phyloP scores from a whole-genome alignment of 2,329 filamentous ascomycete genomes.

The Trichoderma sp. region DNA sequence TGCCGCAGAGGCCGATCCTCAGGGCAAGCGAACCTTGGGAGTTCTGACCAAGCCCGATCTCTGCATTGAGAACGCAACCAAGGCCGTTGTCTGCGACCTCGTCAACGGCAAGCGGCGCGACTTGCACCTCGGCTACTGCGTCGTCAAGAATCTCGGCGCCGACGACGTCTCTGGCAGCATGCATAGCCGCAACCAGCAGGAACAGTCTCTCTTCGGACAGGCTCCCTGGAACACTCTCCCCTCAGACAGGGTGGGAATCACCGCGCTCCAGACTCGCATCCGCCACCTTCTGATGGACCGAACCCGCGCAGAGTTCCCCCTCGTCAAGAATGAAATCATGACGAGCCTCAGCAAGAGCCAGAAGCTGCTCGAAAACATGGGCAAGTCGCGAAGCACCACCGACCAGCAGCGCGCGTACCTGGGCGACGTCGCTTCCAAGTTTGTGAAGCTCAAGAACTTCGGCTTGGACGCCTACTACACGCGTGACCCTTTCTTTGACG shows the following conservation, averaged over 20 bases:
- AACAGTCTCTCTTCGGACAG: conserved; percentile 44
- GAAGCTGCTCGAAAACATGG: conserved; percentile 37
- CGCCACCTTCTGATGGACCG: conserved; percentile 45
- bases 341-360: conserved; percentile 28
- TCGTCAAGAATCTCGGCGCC: conserved; percentile 52
- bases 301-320: conserved; percentile 44
- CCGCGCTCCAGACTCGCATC: conserved; percentile 42
- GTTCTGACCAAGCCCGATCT: conserved; percentile 65
- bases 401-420: conserved; percentile 43
- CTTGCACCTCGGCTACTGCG: conserved; percentile 51
- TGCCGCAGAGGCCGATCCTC: conserved; percentile 44
- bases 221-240: conserved; percentile 42
- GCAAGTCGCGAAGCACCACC: conserved; percentile 35
- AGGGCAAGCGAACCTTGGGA: conserved; percentile 48
- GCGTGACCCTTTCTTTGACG: conserved; percentile 37
- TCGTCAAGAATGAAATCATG: conserved; percentile 40
- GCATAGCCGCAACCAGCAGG: conserved; percentile 38
- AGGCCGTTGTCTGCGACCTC: conserved; percentile 46
- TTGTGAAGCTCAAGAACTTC: conserved; percentile 35
- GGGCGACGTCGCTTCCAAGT: conserved; percentile 39
- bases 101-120: conserved; percentile 45
- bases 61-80: conserved; percentile 45
- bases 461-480: conserved; percentile 45
- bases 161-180: conserved; percentile 44
- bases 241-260: conserved; percentile 40